Base-by-base conservation (phyloP, 2,329 filamentous ascomycete species). In the Calonectria multiphialidica region DNA sequence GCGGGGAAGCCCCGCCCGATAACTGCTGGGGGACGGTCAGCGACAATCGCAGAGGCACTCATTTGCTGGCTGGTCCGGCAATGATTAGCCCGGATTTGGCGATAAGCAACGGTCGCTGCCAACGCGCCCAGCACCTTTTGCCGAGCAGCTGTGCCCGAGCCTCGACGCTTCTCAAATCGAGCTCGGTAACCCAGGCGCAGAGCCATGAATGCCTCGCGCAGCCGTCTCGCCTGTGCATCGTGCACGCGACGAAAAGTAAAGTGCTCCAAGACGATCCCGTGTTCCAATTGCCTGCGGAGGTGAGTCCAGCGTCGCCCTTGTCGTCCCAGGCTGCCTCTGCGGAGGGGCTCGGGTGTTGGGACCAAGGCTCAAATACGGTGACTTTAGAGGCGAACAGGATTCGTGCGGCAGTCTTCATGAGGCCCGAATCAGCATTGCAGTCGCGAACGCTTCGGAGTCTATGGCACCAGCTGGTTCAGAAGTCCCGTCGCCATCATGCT, bases 1-100 rank as follows among this genome's bases (percentile, higher is more conserved):
- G 53, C 53, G 53, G 33, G 33, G 53, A 57, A 45, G n/a, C 53
- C 53, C 53, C 53, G 53, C 53, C 33, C 35, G 53, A 57, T 57
- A 57, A 40, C 53, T 9, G n/a, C 13, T 57, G 28, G n/a, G 33
- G 25, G 33, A 45, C 21, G 30, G 53, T 21, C 6, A 16, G n/a
- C 23, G n/a, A 33, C 21, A 57, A 57, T 57, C 33, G 21, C n/a
- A 40, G 21, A 57, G 16, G n/a, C 53, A 57, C 13, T 25, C 33
- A 57, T 57, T 57, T 37, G 53, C 53, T 23, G 12, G n/a, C n/a
- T n/a, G n/a, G 2, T 21, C 15, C 33, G 33, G 33, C 53, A 57
- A 57, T 37, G 53, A 57, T 57, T 57, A 40, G 53, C 53, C 30
- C 53, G n/a, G 9, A 18, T 12, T 23, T 35, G 28, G 33, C 12